A percentile compares a stretch with the other conserved stretches of the same genome.
Conservation (phyloP, 2,329 filamentous ascomycete species). For the Fusarium burgessii region DNA sequence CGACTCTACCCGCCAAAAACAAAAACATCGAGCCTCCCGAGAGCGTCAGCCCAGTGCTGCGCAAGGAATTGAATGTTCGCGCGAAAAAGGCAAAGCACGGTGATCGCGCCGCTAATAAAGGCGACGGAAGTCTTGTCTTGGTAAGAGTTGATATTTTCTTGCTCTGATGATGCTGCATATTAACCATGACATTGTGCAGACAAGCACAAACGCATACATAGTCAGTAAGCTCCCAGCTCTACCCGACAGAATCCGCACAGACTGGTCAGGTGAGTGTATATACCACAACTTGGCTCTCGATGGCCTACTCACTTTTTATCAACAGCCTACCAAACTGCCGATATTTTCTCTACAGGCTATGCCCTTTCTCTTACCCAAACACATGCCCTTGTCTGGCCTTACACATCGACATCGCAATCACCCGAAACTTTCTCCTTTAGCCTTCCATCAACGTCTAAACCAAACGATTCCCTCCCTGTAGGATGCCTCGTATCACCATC, state of each 20-base stretch:
- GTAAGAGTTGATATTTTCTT: conserved; percentile 56
- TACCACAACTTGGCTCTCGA: not conserved
- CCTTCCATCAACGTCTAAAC: conserved; percentile 78
- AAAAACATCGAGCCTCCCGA: conserved; percentile 62
- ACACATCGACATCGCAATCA: conserved; percentile 74
- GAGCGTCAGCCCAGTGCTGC: conserved; percentile 53
- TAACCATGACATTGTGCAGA: conserved; percentile 62
- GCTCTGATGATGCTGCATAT: conserved; percentile 31
- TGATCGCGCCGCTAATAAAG: conserved; percentile 71
- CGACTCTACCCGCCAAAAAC: conserved; percentile 58
- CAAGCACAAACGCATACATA: conserved; percentile 85
- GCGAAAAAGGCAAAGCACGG: conserved; percentile 72
- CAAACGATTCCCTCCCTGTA: conserved; percentile 80
- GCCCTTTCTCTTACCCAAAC: conserved; percentile 84
- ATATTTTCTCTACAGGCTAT: conserved; percentile 76
- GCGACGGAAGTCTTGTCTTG: conserved; percentile 74
- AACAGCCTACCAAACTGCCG: conserved; percentile 73
- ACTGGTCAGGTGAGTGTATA: conserved; percentile 69
- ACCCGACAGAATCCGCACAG: conserved; percentile 79
- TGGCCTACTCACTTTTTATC: conserved; percentile 29
- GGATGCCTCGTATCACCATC: conserved; percentile 86
- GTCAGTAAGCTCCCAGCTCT: conserved; percentile 87
- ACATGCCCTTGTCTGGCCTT: conserved; percentile 91
- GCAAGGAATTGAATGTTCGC: conserved; percentile 69
- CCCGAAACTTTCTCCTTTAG: conserved; percentile 85